Evolutionary conservation across 768 basidiomycete species (phyloP), one percentile per base, ranked within the genome.

Genomic region (Termitomyces sp.): DNA sequence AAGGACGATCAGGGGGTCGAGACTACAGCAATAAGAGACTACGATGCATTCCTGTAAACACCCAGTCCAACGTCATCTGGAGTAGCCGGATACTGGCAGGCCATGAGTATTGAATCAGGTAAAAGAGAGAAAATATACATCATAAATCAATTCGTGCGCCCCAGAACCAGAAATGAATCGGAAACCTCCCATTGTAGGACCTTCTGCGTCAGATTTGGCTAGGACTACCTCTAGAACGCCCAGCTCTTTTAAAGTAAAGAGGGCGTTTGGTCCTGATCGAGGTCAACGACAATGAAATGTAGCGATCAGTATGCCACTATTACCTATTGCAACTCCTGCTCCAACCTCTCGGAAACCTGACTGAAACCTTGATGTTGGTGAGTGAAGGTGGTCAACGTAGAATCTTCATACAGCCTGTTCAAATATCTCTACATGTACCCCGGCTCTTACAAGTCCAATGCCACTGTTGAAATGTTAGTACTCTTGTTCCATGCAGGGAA

Each of bases 301-400:
- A 49, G 10, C 34, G 38, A 37, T 51, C 25, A 32, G n/a, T 3
- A 47, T 34, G 15, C 9, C 56, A 71, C 5, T 7, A 42, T 14
- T 53, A 15, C 83, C 83, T 29, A 86, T 63, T 14, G 76, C 81
- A 48, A 86, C 78, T n/a, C 82, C 83, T 15, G 83, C 83, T 6
- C 84, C 84, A 46, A 84, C 75, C 69, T 85, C 82, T 29, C 73
- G 77, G 60, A 82, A 84, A 56, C 75, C 72, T 14, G 76, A 67
- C 83, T 84, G 64, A 1, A 60, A 52, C 29, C 15, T 64, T 59
- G 56, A 55, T 4, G n/a, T 46, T 20, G 42, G 36, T 47, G 6
- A 49, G 43, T 17, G 6, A 37, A 37, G 11, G 5, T 11, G 32
- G 11, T 52, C 36, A 48, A 37, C 20, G 37, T 20, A 17, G 9